These are phyloP conservation scores for Sutorius australiensis DNA, from an alignment of 768 basidiomycete species.

Conservation along the genomic window DNA sequence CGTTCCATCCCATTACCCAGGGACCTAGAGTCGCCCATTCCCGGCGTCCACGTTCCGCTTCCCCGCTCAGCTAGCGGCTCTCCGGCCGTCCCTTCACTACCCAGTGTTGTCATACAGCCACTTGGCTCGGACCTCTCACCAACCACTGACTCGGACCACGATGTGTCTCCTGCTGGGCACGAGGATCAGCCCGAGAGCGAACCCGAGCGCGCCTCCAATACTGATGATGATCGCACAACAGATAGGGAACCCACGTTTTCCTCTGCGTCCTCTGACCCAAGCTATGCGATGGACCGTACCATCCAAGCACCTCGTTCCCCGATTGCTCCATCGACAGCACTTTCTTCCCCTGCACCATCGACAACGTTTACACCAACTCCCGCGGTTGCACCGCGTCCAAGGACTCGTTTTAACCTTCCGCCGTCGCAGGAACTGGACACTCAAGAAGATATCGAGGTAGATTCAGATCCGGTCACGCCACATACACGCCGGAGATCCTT, in stretches of 20 bases:
- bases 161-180: neutral
- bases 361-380: constrained; percentile 67
- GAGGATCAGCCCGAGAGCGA: constrained; percentile 21
- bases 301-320: constrained; percentile 32
- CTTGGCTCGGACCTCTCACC: constrained; percentile 15
- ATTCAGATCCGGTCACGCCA: constrained; percentile 59
- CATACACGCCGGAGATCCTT: constrained; percentile 74
- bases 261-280: constrained; percentile 51
- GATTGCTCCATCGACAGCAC: constrained; percentile 37
- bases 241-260: constrained; percentile 66
- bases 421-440: constrained; percentile 38
- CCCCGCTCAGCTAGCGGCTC: constrained; percentile 51
- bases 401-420: constrained; percentile 59
- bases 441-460: constrained; percentile 29
- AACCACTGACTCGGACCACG: constrained; percentile 13
- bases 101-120: constrained; percentile 23
- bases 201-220: constrained; percentile 17
- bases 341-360: constrained; percentile 55
- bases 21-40: constrained; percentile 45
- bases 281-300: constrained; percentile 29
- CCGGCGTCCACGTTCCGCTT: constrained; percentile 46
- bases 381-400: constrained; percentile 54
- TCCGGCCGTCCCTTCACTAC: constrained; percentile 37
- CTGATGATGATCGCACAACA: constrained; percentile 25
- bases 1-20: constrained; percentile 40